These are phyloP conservation scores for Penicillium hesseltinei DNA, from an alignment of 2,329 filamentous ascomycete species.

Conservation along the genomic window DNA sequence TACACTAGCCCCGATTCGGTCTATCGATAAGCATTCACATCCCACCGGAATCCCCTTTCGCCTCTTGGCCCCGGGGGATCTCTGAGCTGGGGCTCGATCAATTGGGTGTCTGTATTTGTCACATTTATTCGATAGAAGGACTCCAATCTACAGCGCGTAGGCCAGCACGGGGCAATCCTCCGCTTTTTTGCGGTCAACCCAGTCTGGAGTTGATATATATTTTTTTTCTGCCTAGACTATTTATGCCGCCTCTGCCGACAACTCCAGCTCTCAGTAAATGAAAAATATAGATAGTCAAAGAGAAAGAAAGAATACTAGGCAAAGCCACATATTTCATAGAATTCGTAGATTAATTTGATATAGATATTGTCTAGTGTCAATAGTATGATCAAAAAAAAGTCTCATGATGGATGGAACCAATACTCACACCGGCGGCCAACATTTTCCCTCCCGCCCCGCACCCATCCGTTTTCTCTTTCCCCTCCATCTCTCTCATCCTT, in stretches of 20 bases:
- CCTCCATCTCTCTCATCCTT: constrained; percentile 13
- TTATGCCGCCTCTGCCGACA: constrained; percentile 13
- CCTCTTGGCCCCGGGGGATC: neutral
- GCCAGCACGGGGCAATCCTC: constrained; percentile 20
- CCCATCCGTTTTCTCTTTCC: constrained; percentile 24
- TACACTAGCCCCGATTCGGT: neutral
- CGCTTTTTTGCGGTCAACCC: constrained; percentile 12
- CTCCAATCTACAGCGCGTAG: constrained; percentile 25
- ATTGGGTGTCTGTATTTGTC: constrained; percentile 29
- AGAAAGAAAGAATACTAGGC: neutral
- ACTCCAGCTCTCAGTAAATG: neutral
- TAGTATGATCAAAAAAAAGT: constrained; percentile 15
- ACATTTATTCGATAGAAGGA: constrained; percentile 23
- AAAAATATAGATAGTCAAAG: neutral
- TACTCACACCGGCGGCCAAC: constrained; percentile 32
- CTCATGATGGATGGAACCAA: constrained; percentile 15
- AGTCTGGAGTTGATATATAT: constrained; percentile 6
- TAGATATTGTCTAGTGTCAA: neutral
- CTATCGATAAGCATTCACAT: constrained; percentile 19
- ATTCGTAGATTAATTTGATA: constrained; percentile 1
- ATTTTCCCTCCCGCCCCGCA: constrained; percentile 37
- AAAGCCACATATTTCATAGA: neutral
- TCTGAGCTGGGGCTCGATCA: constrained; percentile 10
- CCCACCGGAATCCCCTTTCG: constrained; percentile 26
- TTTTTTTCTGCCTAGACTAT: constrained; percentile 7